Evolutionary conservation across 2,329 filamentous ascomycete species (phyloP), one percentile per base, ranked within the genome.

Genomic region (Cercospora canescens): DNA sequence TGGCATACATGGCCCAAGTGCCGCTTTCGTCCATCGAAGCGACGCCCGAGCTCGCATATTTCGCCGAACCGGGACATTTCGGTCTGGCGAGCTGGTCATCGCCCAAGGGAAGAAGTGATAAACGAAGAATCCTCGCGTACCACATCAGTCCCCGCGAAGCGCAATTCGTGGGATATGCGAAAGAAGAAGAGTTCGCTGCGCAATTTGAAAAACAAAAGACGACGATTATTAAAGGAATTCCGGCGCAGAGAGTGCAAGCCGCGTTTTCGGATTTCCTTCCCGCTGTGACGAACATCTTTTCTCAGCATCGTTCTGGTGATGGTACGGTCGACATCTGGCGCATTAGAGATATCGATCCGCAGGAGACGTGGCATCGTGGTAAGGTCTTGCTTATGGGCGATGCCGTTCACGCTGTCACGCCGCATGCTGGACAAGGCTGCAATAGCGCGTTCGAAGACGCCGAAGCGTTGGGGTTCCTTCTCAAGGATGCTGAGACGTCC

Each of bases 321-420:
- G 63, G 45, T 8, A 68, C 63, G 3, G 60, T 68, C 12, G 66
- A 68, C 12, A 52, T 65, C 28, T 68, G 66, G 66, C 54, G 66
- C 8, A 63, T 68, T 24, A 34, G 60, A 21, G 66, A 68, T 14
- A 34, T 65, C 11, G 60, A 61, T 18, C 60, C 66, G 14, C 32
- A 63, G 16, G 14, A 55, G 2, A 41, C 30, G 6, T 68, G 66
- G 66, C 18, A 34, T n/a, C 63, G 30, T 11, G 66, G 66, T 3
- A 56, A 60, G 41, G 55, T 34, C 18, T 11, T 65, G n/a, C 34
- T 68, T 14, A 65, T 63, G 6, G 62, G 65, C 5, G 65, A 67
- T 34, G 37, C 60, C 16, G 41, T 41, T 1, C 61, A 67, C 39
- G 65, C 65, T 21, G 45, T 65, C 4, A 64, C 63, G 35, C 66